Evolutionary conservation across 768 basidiomycete species (phyloP).

Genomic region (Pisolithus marmoratus): DNA sequence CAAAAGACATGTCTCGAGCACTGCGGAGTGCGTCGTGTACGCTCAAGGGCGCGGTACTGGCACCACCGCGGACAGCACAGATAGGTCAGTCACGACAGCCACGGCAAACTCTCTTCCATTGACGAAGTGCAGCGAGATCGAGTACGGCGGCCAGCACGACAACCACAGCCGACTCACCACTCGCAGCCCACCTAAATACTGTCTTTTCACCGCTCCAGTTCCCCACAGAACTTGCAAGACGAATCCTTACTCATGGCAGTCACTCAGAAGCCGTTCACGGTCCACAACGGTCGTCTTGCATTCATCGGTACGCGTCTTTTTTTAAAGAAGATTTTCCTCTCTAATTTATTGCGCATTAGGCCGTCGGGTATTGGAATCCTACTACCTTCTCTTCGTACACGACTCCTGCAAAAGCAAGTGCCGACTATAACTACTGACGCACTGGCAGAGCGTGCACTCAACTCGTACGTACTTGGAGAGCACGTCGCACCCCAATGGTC

Average conservation of each 20-base stretch:
- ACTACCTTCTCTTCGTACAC: conserved; percentile 66
- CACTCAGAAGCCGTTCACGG: conserved; percentile 60
- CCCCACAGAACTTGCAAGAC: conserved; percentile 61
- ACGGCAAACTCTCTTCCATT: not conserved
- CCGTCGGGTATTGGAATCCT: conserved; percentile 71
- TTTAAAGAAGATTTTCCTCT: too few species aligned
- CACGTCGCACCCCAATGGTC: conserved; percentile 73
- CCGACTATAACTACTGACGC: conserved; percentile 53
- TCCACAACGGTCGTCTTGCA: conserved; percentile 63
- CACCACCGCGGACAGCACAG: conserved; percentile 14
- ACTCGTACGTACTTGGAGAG: conserved; percentile 69
- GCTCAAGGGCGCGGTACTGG: conserved; percentile 8
- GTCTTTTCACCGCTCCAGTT: conserved; percentile 66
- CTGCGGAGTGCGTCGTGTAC: conserved; percentile 8
- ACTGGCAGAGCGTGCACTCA: conserved; percentile 51
- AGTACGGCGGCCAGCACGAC: not conserved
- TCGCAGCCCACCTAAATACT: conserved; percentile 53
- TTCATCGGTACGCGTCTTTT: conserved; percentile 55
- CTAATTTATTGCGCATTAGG: conserved; percentile 35
- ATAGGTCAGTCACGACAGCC: conserved; percentile 6
- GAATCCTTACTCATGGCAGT: conserved; percentile 74
- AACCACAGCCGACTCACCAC: conserved; percentile 16
- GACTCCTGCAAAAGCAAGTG: conserved; percentile 43
- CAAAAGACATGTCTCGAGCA: conserved; percentile 16
- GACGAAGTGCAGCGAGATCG: not conserved